These are phyloP conservation scores for Neurospora sp. DNA, from an alignment of 2,329 filamentous ascomycete species.

Conservation along the genomic window DNA sequence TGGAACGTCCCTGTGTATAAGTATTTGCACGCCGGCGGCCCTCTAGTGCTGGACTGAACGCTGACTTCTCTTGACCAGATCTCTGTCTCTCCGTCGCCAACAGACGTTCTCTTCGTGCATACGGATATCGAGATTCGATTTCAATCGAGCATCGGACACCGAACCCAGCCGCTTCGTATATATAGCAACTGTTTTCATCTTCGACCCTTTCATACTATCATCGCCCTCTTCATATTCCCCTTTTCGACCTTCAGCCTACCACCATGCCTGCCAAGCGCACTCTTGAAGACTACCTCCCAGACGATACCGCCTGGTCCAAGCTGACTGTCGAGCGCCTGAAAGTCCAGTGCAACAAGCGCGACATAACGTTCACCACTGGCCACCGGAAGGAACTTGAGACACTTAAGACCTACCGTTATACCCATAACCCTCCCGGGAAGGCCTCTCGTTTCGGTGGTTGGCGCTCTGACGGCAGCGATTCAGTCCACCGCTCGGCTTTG, in stretches of 20 bases:
- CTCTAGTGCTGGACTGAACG: accelerated
- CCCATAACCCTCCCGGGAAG: background rate
- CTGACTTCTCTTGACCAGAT: background rate
- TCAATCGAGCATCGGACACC: too few relatives aligned
- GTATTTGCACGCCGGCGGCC: accelerated
- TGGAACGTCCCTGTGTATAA: background rate
- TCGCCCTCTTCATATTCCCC: too few relatives aligned
- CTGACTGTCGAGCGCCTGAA: too few relatives aligned
- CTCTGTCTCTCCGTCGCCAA: background rate
- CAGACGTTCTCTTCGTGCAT: background rate
- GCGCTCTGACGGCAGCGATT: background rate
- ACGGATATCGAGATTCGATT: too few relatives aligned
- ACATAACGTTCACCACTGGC: background rate
- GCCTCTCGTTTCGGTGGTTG: background rate
- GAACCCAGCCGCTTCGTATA: too few relatives aligned
- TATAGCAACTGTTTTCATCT: too few relatives aligned
- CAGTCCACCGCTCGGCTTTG: background rate
- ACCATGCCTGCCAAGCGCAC: background rate
- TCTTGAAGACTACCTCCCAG: background rate
- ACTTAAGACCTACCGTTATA: background rate
- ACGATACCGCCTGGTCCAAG: background rate
- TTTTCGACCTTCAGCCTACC: background rate
- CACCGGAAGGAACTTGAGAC: background rate
- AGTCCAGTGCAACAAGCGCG: too few relatives aligned
- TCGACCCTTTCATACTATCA: too few relatives aligned